phyloP scores from a whole-genome alignment of 2,329 filamentous ascomycete species.

The Basipetospora chlamydospora region DNA sequence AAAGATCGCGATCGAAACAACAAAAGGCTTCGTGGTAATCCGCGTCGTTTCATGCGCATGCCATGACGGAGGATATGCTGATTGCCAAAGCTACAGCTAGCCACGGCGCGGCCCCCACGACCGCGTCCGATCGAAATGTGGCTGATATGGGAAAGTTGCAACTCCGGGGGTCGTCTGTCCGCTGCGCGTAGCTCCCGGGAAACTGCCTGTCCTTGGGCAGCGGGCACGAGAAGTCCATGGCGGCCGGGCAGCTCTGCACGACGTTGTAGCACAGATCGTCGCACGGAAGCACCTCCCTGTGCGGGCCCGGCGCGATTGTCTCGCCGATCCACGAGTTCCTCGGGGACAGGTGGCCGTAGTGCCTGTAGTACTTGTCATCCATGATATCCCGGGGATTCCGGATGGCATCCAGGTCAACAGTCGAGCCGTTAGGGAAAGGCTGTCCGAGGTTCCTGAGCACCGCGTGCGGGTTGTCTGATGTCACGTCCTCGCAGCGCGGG shows the following conservation, averaged over 20 bases:
- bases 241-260: conserved; percentile 69
- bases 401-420: conserved; percentile 21
- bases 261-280: conserved; percentile 76
- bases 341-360: conserved; percentile 32
- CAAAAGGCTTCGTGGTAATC: too few species aligned
- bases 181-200: conserved; percentile 20
- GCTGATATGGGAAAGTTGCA: conserved; percentile 20
- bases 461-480: conserved; percentile 29
- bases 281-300: conserved; percentile 85
- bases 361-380: conserved; percentile 10
- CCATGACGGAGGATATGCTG: too few species aligned
- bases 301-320: conserved; percentile 65
- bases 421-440: conserved; percentile 54
- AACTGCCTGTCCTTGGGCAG: conserved; percentile 18
- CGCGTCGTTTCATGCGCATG: too few species aligned
- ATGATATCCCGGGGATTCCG: conserved; percentile 17
- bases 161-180: conserved; percentile 13
- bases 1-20: too few species aligned
- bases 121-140: too few species aligned
- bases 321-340: conserved; percentile 62
- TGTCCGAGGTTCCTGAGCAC: conserved; percentile 54
- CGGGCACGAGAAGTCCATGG: conserved; percentile 66
- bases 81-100: too few species aligned
- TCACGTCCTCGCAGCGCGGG: conserved; percentile 80
- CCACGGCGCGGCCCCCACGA: too few species aligned